Conservation (phyloP, 2,329 filamentous ascomycete species). For the Pseudopithomyces maydicus region DNA sequence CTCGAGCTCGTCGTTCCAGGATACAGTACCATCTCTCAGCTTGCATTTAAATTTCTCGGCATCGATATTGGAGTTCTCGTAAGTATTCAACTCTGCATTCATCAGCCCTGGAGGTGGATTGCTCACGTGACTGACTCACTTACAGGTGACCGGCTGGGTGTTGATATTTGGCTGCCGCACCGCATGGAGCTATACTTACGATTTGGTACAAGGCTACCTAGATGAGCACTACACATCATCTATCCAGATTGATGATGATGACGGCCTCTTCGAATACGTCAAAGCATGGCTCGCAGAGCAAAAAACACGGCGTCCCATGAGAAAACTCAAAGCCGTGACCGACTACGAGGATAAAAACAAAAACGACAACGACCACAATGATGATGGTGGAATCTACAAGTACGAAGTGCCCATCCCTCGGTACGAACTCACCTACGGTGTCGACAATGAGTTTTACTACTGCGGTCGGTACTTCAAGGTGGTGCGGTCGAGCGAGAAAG, state of each 20-base stretch:
- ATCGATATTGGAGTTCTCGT: conserved; percentile 57
- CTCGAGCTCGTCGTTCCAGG: conserved; percentile 57
- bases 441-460: conserved; percentile 50
- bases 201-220: conserved; percentile 36
- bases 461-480: conserved; percentile 48
- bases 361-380: conserved; percentile 39
- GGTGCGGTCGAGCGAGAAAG: conserved; percentile 37
- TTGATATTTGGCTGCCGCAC: background rate
- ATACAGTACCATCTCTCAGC: conserved; percentile 53
- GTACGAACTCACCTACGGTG: conserved; percentile 56
- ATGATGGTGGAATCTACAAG: conserved; percentile 53
- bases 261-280: conserved; percentile 50
- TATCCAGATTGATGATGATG: conserved; percentile 51
- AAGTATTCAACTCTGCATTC: conserved; percentile 12
- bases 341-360: conserved; percentile 39
- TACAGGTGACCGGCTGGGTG: background rate
- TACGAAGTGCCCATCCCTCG: conserved; percentile 55
- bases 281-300: conserved; percentile 52
- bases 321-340: conserved; percentile 46
- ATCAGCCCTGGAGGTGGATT: no score
- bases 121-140: conserved; percentile 27
- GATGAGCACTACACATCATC: conserved; percentile 46
- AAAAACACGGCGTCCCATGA: conserved; percentile 40
- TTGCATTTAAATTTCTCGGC: conserved; percentile 48
- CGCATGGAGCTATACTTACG: conserved; percentile 4